Evolutionary conservation across 2,329 filamentous ascomycete genomes (phyloP), one percentile per base, ranked within the genome.

Genomic region (Botrytis elliptica): DNA sequence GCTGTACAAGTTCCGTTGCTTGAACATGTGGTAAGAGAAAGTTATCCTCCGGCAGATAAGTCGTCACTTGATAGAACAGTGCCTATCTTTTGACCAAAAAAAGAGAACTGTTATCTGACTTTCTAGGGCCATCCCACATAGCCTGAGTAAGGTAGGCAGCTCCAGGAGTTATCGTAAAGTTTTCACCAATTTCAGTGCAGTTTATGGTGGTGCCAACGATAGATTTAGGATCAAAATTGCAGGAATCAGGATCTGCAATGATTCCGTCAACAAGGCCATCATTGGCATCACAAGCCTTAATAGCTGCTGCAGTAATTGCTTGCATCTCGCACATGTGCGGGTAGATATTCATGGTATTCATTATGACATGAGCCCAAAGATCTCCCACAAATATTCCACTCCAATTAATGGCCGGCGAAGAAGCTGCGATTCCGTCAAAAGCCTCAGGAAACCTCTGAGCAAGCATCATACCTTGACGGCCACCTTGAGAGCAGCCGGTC

Each of bases 251-350:
- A 42, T 42, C 40, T 42, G 40, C 12, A 72, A 85, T 84, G 22
- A 84, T 74, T 33, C 81, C 40, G 62, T 76, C 76, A 7, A 80
- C 78, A 20, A 83, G 82, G 38, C 85, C 85, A 75, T 88, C 86
- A 8, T 86, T 79, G 8, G 77, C 76, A 75, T 88, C 86, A 77
- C 86, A 88, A 78, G 87, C 85, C n/a, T 81, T 80, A 38, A 88
- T 38, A 14, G 83, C 82, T 73, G 86, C 84, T 0, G 5, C 20
- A 22, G 29, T 33, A 36, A 57, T 57, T 5, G 8, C n/a, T 33
- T 65, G 33, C 33, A 65, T 38, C 38, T 65, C 22, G 38, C 63
- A 65, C 25, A 18, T 22, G 20, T 1, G 33, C 10, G 63, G 22
- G 8, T 42, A 65, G 33, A n/a, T n/a, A 18, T 40, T 42, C 7